Percentiles rank a stretch among this genome's conserved stretches.
phyloP scores from a whole-genome alignment of 2,329 filamentous ascomycete genomes.

The Beauveria sp. region DNA sequence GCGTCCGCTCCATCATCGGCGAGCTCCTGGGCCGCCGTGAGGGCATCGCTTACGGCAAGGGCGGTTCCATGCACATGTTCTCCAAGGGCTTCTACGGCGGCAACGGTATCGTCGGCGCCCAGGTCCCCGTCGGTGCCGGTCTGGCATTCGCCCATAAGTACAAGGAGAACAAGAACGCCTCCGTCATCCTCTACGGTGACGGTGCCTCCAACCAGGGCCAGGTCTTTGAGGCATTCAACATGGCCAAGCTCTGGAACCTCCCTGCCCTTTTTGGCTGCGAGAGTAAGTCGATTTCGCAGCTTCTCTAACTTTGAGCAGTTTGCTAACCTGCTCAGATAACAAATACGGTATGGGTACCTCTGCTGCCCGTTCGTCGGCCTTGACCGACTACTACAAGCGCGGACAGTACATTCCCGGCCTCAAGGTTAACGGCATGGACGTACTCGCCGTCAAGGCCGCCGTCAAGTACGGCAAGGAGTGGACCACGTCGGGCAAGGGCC shows the following conservation, averaged over 20 bases:
- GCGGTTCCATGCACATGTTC: conserved; percentile 99
- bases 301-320: conserved; percentile 10
- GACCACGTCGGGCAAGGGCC: conserved; percentile 75
- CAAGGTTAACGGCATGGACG: conserved; percentile 99
- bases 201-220: conserved; percentile 98
- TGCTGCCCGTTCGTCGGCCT: conserved; percentile 83
- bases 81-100: conserved; percentile 95
- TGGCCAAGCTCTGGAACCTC: conserved; percentile 98
- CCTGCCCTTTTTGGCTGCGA: conserved; percentile 96
- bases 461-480: conserved; percentile 91
- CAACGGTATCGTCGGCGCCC: conserved; percentile 97
- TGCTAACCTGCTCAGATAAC: conserved; percentile 62
- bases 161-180: conserved; percentile 75
- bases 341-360: conserved; percentile 99
- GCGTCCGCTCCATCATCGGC: conserved; percentile 87
- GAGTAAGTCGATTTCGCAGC: conserved; percentile 55
- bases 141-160: conserved; percentile 98
- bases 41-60: conserved; percentile 97
- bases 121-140: conserved; percentile 94
- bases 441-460: conserved; percentile 93
- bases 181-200: conserved; percentile 90
- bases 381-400: conserved; percentile 99
- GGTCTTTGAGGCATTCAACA: conserved; percentile 99
- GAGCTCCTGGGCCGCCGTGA: conserved; percentile 91
- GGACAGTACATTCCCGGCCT: conserved; percentile 99